Percentiles rank a stretch among this genome's conserved stretches.
These are phyloP conservation scores for Aegilops umbellulata DNA, from an alignment of 176 grass and related monocot genomes.

Conservation along the genomic window DNA sequence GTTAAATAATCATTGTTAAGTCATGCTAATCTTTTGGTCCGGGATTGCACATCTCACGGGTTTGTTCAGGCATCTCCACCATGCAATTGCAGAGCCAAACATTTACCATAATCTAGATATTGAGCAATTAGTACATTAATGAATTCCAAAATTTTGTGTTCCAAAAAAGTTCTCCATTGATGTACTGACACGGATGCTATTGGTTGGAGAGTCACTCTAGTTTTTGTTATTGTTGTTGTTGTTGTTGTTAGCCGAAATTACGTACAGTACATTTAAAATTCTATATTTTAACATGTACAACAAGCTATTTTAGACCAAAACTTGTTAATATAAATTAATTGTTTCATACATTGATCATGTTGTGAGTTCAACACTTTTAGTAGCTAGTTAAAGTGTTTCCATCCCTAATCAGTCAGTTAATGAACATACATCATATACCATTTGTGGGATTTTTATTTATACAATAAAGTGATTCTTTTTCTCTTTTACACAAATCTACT, in stretches of 20 bases:
- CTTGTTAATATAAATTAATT: background rate
- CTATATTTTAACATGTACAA: background rate
- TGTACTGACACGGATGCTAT: no score
- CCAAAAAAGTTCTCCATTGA: no score
- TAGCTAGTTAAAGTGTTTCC: background rate
- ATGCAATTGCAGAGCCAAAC: background rate
- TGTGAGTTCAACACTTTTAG: background rate
- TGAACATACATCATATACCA: background rate
- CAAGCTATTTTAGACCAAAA: background rate
- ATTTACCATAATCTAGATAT: background rate
- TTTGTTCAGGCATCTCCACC: background rate
- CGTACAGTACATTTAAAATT: no score
- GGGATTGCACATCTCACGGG: no score
- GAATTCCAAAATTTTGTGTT: background rate
- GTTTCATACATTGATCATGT: background rate
- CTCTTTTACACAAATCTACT: background rate
- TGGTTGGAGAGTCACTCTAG: no score
- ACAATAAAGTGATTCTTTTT: background rate
- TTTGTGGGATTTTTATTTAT: background rate
- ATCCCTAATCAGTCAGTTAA: background rate
- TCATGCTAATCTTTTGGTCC: background rate
- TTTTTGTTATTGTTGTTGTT: no score
- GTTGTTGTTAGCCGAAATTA: no score
- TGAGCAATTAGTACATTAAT: background rate
- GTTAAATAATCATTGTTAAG: background rate